Evolutionary conservation across 345 rosid species (phyloP).

Genomic region (Alliaria petiolata): DNA sequence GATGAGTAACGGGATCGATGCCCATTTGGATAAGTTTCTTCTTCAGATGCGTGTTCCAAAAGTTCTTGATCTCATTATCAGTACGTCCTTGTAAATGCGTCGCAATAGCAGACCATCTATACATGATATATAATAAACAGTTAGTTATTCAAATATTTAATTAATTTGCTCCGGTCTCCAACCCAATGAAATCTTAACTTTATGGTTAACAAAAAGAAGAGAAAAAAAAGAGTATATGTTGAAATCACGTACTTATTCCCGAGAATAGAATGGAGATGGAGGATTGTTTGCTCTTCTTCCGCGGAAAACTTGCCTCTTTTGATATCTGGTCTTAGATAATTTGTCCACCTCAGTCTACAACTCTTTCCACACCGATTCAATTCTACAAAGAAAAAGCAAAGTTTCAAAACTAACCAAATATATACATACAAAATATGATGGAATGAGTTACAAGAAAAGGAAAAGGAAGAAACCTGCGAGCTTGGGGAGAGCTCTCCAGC

Average conservation of each 20-base stretch:
- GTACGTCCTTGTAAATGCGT: conserved; percentile 68
- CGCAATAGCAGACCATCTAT: conserved; percentile 83
- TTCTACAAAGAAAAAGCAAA: conserved; percentile 33
- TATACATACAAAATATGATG: not conserved
- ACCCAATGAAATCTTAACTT: too few species aligned
- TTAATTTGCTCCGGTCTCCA: too few species aligned
- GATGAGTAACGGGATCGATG: conserved; percentile 75
- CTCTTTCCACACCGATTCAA: conserved; percentile 85
- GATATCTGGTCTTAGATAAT: conserved; percentile 74
- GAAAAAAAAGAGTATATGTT: too few species aligned
- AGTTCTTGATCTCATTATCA: conserved; percentile 76
- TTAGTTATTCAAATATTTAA: not conserved
- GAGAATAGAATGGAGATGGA: conserved; percentile 71
- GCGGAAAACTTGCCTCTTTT: conserved; percentile 78
- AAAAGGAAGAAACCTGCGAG: conserved; percentile 53
- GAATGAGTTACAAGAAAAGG: not conserved
- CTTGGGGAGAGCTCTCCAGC: conserved; percentile 91
- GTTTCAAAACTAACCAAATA: not conserved
- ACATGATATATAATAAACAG: not conserved
- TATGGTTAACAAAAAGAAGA: too few species aligned
- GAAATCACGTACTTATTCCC: conserved; percentile 64
- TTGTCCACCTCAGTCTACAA: conserved; percentile 82
- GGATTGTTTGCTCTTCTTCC: conserved; percentile 73
- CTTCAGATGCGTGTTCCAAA: conserved; percentile 82
- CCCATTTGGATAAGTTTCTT: conserved; percentile 79